Percentiles rank a stretch among this genome's conserved stretches.
Evolutionary conservation across 371 early-diverging fungal genomes (phyloP).

Genomic region (Zancudomyces culisetae): DNA sequence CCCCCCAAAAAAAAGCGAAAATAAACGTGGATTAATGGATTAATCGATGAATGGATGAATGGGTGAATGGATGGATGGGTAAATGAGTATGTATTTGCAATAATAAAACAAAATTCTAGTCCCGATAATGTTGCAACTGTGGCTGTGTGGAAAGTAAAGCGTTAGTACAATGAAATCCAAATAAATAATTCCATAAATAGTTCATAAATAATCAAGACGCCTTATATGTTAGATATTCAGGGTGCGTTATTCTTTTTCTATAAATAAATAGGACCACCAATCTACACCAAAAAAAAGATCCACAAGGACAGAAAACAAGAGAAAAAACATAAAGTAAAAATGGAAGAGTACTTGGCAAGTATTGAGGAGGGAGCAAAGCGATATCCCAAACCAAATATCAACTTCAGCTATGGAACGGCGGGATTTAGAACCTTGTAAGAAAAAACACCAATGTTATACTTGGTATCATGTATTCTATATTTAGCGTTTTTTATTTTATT

Average conservation of each 20-base stretch:
- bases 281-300: neutral
- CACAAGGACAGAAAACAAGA: too few species aligned
- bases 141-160: too few species aligned
- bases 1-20: neutral
- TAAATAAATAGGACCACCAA: neutral
- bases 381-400: slow-evolving; percentile 38
- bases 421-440: slow-evolving; percentile 56
- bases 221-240: neutral
- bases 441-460: slow-evolving; percentile 27
- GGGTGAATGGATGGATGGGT: too few species aligned
- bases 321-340: too few species aligned
- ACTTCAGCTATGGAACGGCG: slow-evolving; percentile 86
- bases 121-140: too few species aligned
- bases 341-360: too few species aligned
- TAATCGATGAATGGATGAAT: too few species aligned
- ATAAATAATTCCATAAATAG: too few species aligned
- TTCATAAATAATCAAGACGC: too few species aligned
- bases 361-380: slow-evolving; percentile 23
- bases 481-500: neutral
- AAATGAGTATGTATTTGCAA: too few species aligned
- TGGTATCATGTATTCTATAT: neutral
- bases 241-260: neutral
- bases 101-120: too few species aligned
- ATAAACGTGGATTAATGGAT: neutral
- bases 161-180: too few species aligned